Conservation (phyloP, 768 basidiomycete genomes). For the Lepiota subincarnata region DNA sequence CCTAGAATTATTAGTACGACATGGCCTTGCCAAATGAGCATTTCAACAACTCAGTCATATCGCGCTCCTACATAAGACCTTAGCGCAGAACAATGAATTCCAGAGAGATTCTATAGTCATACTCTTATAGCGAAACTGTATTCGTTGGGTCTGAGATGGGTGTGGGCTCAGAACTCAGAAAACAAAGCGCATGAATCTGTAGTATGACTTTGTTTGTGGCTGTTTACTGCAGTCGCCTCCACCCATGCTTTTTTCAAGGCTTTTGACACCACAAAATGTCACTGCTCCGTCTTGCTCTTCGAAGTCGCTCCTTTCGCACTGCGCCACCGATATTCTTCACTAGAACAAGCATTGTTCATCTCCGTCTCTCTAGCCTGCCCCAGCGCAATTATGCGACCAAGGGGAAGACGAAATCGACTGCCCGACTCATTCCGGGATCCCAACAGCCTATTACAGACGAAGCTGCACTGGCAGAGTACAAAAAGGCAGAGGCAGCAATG, state of each 20-base stretch:
- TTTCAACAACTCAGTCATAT: too few species aligned
- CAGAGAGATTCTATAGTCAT: too few species aligned
- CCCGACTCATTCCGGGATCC: constrained; percentile 63
- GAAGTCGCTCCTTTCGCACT: neutral
- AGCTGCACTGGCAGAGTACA: constrained; percentile 54
- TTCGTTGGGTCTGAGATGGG: too few species aligned
- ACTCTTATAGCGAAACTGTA: too few species aligned
- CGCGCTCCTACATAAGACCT: too few species aligned
- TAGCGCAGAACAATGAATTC: too few species aligned
- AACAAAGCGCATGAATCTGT: too few species aligned
- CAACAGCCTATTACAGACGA: constrained; percentile 54
- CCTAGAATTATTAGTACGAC: too few species aligned
- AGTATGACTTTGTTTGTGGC: too few species aligned
- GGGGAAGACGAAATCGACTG: constrained; percentile 46
- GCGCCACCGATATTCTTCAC: neutral
- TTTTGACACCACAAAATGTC: neutral
- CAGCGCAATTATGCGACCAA: constrained; percentile 27
- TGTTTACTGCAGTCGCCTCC: neutral
- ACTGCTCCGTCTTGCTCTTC: constrained; percentile 4
- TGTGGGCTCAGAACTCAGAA: too few species aligned
- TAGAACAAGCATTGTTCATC: neutral
- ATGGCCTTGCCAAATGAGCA: too few species aligned
- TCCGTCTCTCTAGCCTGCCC: neutral
- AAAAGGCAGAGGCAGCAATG: constrained; percentile 65
- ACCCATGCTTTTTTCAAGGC: neutral